These are phyloP conservation scores for Boletellus sp. DNA, from an alignment of 768 basidiomycete genomes.

Conservation along the genomic window DNA sequence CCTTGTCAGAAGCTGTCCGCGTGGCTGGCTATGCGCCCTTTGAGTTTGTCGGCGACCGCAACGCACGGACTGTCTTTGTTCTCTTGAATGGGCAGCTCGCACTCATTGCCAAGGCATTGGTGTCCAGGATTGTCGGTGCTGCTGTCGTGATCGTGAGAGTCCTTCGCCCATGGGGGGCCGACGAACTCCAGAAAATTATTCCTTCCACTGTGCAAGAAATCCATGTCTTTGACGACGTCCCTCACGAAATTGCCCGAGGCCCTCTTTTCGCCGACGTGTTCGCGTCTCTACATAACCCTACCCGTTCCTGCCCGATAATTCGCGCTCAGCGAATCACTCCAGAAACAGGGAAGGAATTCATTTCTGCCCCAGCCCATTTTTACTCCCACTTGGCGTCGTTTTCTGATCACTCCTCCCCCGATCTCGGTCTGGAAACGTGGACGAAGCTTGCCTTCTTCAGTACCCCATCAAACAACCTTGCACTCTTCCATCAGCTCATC, in stretches of 20 bases:
- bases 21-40: slow-evolving; percentile 70
- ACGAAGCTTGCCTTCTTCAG: slow-evolving; percentile 53
- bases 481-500: slow-evolving; percentile 46
- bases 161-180: slow-evolving; percentile 79
- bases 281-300: slow-evolving; percentile 46
- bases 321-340: slow-evolving; percentile 60
- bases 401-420: slow-evolving; percentile 24
- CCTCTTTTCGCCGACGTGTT: slow-evolving; percentile 72
- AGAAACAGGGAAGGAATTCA: slow-evolving; percentile 48
- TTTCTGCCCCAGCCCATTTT: slow-evolving; percentile 44
- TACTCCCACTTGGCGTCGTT: slow-evolving; percentile 35
- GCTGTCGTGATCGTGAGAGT: slow-evolving; percentile 73
- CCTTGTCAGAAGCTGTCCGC: slow-evolving; percentile 48
- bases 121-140: slow-evolving; percentile 42
- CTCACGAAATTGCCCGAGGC: slow-evolving; percentile 57
- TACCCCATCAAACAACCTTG: slow-evolving; percentile 41
- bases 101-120: slow-evolving; percentile 53
- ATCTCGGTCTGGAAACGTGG: slow-evolving; percentile 23
- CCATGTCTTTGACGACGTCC: slow-evolving; percentile 78
- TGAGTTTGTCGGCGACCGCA: slow-evolving; percentile 64
- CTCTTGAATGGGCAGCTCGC: slow-evolving; percentile 75
- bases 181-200: slow-evolving; percentile 54
- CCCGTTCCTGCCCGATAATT: slow-evolving; percentile 37
- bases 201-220: slow-evolving; percentile 57
- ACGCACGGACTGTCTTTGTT: slow-evolving; percentile 65